These are phyloP conservation scores for Lenzites betulinus DNA, from an alignment of 768 basidiomycete species.

Conservation along the genomic window DNA sequence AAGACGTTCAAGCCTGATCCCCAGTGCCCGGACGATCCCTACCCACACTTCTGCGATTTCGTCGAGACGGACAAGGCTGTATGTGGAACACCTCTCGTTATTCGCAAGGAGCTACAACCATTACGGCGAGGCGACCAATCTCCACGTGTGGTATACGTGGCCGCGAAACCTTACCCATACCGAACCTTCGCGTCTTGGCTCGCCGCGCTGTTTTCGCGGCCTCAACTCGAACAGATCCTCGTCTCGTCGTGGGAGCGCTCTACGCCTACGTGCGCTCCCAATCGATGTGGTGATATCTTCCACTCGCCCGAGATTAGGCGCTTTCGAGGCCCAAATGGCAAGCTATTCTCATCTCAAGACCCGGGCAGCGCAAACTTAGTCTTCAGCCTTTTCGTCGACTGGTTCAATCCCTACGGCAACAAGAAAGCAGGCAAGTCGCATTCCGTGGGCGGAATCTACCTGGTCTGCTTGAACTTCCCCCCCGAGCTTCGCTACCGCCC, in stretches of 20 bases:
- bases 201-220: not conserved
- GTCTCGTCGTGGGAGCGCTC: not conserved
- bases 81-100: not conserved
- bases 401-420: constrained; percentile 1
- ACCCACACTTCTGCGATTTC: not conserved
- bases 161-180: not conserved
- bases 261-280: not conserved
- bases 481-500: constrained; percentile 32
- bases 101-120: not conserved
- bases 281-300: not conserved
- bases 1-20: not conserved
- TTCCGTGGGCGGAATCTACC: constrained; percentile 2
- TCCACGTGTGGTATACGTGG: not conserved
- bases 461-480: constrained; percentile 27
- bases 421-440: not conserved
- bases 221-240: not conserved
- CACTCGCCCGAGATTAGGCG: not conserved
- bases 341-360: not conserved
- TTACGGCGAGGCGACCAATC: not conserved
- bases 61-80: not conserved
- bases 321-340: not conserved
- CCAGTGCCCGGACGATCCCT: not conserved
- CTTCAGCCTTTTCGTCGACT: not conserved
- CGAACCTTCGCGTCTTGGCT: not conserved
- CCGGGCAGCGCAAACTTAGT: not conserved